Evolutionary conservation across 1,139 yeast genomes (phyloP), one percentile per base, ranked within the genome.

Genomic region (Zygosaccharomyces pseudobailii): DNA sequence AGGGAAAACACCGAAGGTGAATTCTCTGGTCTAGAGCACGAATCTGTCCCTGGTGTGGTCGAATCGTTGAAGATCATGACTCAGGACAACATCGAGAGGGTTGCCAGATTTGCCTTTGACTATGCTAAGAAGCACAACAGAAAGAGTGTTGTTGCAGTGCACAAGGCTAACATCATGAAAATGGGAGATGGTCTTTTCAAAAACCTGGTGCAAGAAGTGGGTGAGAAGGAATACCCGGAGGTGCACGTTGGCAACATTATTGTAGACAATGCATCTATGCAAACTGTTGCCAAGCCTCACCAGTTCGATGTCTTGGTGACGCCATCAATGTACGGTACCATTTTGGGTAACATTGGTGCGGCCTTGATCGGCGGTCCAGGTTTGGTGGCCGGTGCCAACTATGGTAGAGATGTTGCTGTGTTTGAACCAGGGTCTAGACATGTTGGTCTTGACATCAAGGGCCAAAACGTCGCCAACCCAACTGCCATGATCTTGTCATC

Each of bases 391-490:
- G 97, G 97, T 73, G 97, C 95, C 64, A 87, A 89, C 79, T 89
- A 87, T 63, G 97, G 98, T 73, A 86, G 96, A 71, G 97, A 92
- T 67, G 84, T 86, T 71, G 97, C 98, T 51, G 94, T 92, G 56
- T 92, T 92, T 71, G 98, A 92, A 78, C 98, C 98, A 63, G 98
- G 97, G 72, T 90, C 97, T 76, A 87, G 97, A 79, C 98, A 92
- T 76, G 97, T 90, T 65, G 98, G 97, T 72, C 79, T 89, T 65
- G 97, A 90, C 73, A 87, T 92, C 70, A 79, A 87, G 77, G 97
- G 96, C 68, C 82, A 87, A 73, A 86, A 88, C 77, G 78, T 87
- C 57, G 97, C 97, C 58, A 92, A 92, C 82, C 98, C 98, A 71
- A 88, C 97, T 55, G 97, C 96, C 62, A 85, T 90, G 94, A 85